Conservation (phyloP, 2,329 filamentous ascomycete species). For the Ophiostoma fasciatum region DNA sequence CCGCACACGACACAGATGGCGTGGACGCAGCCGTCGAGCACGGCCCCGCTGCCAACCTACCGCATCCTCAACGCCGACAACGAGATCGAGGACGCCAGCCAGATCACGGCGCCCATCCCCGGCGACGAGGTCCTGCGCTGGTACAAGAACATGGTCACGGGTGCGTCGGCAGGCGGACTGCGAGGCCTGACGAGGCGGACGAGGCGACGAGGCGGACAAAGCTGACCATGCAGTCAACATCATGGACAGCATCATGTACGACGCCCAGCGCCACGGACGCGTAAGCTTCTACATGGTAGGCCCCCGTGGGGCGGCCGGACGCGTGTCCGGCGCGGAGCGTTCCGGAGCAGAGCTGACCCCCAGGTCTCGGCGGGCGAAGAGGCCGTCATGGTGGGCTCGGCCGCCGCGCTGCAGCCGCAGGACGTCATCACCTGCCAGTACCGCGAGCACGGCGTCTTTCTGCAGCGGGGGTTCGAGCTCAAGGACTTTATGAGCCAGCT, state of each 20-base stretch:
- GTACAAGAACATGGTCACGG: neutral
- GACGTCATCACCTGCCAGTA: neutral
- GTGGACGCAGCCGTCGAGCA: neutral
- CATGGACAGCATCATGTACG: neutral
- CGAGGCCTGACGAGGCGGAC: too few relatives aligned
- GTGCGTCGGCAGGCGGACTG: too few relatives aligned
- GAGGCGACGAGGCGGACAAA: too few relatives aligned
- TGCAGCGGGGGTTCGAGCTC: neutral
- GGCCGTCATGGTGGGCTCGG: neutral
- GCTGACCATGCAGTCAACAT: neutral
- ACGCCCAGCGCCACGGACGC: neutral
- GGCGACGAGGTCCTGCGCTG: neutral
- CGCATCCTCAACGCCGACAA: neutral
- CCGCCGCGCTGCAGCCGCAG: neutral
- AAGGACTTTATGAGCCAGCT: neutral
- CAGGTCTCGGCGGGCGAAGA: neutral
- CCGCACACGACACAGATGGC: neutral
- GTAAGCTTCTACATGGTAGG: neutral
- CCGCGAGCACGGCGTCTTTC: neutral
- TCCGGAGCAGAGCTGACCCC: too few relatives aligned
- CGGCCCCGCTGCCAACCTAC: neutral
- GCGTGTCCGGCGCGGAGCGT: too few relatives aligned
- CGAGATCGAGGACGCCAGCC: neutral
- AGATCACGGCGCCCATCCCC: neutral
- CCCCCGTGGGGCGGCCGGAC: too few relatives aligned